Evolutionary conservation across 2,329 filamentous ascomycete species (phyloP).

Genomic region (Chaetomium strumarium): DNA sequence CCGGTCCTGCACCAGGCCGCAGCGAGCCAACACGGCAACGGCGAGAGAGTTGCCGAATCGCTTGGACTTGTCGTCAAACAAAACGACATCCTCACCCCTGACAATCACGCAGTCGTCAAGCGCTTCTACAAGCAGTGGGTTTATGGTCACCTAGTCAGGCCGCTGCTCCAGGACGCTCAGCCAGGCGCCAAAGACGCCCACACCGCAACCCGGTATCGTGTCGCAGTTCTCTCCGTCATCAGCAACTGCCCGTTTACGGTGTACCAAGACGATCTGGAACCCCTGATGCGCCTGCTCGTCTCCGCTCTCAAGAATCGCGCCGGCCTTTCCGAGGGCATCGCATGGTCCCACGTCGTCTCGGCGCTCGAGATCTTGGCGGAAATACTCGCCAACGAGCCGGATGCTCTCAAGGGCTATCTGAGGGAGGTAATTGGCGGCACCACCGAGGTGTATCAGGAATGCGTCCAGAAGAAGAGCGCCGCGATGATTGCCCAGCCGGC

Average conservation of each 20-base stretch:
- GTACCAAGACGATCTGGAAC: conserved; percentile 46
- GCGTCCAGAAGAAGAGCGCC: conserved; percentile 12
- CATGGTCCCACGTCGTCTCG: conserved; percentile 36
- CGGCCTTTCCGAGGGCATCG: conserved; percentile 26
- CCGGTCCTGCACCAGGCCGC: conserved; percentile 29
- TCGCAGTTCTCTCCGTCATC: conserved; percentile 44
- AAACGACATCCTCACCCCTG: conserved; percentile 34
- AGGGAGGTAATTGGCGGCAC: conserved; percentile 43
- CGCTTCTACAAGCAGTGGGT: conserved; percentile 42
- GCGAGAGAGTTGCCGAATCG: conserved; percentile 37
- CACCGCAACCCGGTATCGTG: conserved; percentile 37
- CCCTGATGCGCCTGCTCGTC: conserved; percentile 45
- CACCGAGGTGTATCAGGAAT: conserved; percentile 32
- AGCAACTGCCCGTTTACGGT: conserved; percentile 45
- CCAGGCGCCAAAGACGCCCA: conserved; percentile 26
- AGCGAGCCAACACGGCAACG: conserved; percentile 28
- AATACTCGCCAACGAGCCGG: conserved; percentile 42
- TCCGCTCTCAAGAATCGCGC: conserved; percentile 39
- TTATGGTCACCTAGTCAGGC: conserved; percentile 42
- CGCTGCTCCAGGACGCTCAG: conserved; percentile 40
- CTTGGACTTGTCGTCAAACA: conserved; percentile 39
- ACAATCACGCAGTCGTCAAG: conserved; percentile 39
- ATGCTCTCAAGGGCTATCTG: conserved; percentile 43
- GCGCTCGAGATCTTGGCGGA: conserved; percentile 45
- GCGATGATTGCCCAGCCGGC: not conserved